Conservation (phyloP, 2,329 filamentous ascomycete genomes). For the Trichophyton schoenleinii region DNA sequence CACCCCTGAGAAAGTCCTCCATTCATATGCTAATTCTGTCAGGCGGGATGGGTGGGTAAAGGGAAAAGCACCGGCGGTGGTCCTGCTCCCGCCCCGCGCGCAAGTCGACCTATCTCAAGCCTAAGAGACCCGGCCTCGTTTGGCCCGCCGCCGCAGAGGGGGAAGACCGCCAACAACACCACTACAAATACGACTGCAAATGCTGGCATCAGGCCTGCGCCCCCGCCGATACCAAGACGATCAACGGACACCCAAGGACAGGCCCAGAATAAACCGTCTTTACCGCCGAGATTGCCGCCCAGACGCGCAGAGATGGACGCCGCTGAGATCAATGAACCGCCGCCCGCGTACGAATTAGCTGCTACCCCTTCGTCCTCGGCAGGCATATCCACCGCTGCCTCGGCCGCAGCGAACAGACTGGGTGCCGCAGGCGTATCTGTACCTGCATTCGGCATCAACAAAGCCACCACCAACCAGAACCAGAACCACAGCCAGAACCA, state of each 20-base stretch:
- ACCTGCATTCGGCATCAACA: conserved; percentile 60
- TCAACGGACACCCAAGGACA: conserved; percentile 20
- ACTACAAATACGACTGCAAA: neutral
- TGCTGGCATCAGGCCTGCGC: conserved; percentile 25
- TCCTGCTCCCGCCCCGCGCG: conserved; percentile 36
- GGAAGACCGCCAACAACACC: neutral
- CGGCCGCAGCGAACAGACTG: conserved; percentile 51
- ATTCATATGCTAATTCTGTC: neutral
- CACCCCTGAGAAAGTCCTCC: too few relatives aligned
- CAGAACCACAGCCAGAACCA: neutral
- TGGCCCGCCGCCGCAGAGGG: conserved; percentile 59
- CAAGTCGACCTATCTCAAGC: conserved; percentile 51
- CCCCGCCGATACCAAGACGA: conserved; percentile 53
- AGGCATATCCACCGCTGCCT: conserved; percentile 34
- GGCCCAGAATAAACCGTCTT: conserved; percentile 37
- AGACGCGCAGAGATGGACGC: conserved; percentile 31
- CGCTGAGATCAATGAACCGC: conserved; percentile 31
- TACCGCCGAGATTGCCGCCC: conserved; percentile 61
- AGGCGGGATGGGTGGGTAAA: conserved; percentile 50
- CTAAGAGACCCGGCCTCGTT: conserved; percentile 68
- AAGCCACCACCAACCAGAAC: neutral
- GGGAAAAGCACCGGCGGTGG: conserved; percentile 32
- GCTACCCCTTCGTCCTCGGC: conserved; percentile 9
- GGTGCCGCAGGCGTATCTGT: conserved; percentile 66
- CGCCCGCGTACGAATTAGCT: conserved; percentile 36